A percentile compares a stretch with the other conserved stretches of the same genome.
Conservation (phyloP, 805 yeast genomes). For the Peterozyma toletana region DNA sequence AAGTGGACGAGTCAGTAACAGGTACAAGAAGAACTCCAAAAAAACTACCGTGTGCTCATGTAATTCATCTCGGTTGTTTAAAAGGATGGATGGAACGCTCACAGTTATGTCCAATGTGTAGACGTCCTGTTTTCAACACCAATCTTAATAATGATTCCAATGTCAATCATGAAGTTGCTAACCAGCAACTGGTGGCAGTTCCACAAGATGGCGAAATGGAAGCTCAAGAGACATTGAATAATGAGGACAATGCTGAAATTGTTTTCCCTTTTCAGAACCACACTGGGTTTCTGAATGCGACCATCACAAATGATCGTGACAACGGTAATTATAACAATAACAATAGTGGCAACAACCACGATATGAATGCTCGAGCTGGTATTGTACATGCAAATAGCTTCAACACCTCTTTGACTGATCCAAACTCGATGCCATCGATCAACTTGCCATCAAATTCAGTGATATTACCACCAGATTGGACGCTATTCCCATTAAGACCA, state of each 20-base stretch:
- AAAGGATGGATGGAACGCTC: conserved; percentile 92
- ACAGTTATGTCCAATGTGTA: conserved; percentile 88
- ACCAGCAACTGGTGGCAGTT: neutral
- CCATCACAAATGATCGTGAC: neutral
- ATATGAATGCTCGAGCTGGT: neutral
- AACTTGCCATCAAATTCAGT: conserved; percentile 14
- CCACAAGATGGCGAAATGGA: no score
- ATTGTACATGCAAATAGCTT: neutral
- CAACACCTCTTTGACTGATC: neutral
- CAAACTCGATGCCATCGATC: conserved; percentile 5
- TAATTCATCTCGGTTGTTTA: conserved; percentile 82
- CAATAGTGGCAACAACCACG: neutral
- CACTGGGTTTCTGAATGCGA: neutral
- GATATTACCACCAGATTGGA: conserved; percentile 24
- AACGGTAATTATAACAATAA: neutral
- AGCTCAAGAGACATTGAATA: neutral
- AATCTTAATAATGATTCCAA: neutral
- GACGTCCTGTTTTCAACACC: conserved; percentile 53
- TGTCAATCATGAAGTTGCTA: neutral
- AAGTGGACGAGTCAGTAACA: conserved; percentile 25
- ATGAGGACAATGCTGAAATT: neutral
- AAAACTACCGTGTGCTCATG: conserved; percentile 77
- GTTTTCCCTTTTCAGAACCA: neutral
- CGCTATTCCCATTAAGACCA: conserved; percentile 15
- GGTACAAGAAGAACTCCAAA: conserved; percentile 56